Percentiles rank a stretch among this genome's conserved stretches.
These are phyloP conservation scores for Suhomyces chickasaworum DNA, from an alignment of 1,139 yeast genomes.

Conservation along the genomic window DNA sequence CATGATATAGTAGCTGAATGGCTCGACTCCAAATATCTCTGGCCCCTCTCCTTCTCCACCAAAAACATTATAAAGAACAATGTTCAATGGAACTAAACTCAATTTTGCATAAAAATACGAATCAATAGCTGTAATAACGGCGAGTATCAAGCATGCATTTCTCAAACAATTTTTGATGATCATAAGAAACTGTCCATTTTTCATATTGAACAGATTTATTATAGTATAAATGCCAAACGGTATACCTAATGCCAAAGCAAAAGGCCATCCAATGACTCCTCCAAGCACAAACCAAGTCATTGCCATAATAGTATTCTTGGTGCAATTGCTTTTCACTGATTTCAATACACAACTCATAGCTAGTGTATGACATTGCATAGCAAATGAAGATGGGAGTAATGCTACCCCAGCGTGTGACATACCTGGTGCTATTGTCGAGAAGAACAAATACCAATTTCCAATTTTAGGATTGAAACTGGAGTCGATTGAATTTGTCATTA, in stretches of 20 bases:
- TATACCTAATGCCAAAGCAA: slow-evolving; percentile 63
- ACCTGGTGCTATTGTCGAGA: slow-evolving; percentile 56
- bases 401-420: slow-evolving; percentile 87
- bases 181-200: slow-evolving; percentile 12
- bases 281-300: slow-evolving; percentile 61
- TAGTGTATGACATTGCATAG: slow-evolving; percentile 66
- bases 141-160: slow-evolving; percentile 31
- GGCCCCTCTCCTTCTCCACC: slow-evolving; percentile 80
- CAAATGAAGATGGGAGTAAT: slow-evolving; percentile 82
- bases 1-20: slow-evolving; percentile 69
- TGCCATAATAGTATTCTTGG: slow-evolving; percentile 29
- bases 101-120: slow-evolving; percentile 63
- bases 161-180: slow-evolving; percentile 22
- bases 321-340: slow-evolving; percentile 18
- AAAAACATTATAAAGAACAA: slow-evolving; percentile 80
- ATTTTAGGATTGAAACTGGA: slow-evolving; percentile 36
- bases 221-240: slow-evolving; percentile 54
- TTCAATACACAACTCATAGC: slow-evolving; percentile 48
- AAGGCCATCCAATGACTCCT: slow-evolving; percentile 92
- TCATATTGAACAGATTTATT: slow-evolving; percentile 8
- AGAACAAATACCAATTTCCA: slow-evolving; percentile 60
- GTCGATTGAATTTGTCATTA: slow-evolving; percentile 48
- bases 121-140: slow-evolving; percentile 52
- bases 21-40: slow-evolving; percentile 87
- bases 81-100: slow-evolving; percentile 77